Conservation (phyloP, 768 basidiomycete species). For the Coprinopsis sp. region DNA sequence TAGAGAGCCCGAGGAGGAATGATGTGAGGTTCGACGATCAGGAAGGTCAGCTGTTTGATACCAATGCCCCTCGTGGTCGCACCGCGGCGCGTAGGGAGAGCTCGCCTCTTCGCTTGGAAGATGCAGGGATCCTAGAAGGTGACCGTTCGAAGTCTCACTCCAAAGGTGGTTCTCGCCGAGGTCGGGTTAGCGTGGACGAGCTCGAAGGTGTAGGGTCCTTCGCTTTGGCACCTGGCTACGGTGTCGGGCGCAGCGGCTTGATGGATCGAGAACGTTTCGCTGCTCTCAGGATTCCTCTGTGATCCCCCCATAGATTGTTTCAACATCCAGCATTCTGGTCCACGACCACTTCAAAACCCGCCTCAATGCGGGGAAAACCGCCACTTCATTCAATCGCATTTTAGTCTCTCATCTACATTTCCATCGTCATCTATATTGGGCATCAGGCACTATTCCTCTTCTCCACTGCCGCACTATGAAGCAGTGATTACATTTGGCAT, state of each 20-base stretch:
- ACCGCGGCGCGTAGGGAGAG: conserved; percentile 50
- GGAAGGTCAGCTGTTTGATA: conserved; percentile 34
- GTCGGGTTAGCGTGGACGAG: conserved; percentile 52
- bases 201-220: conserved; percentile 39
- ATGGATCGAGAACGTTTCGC: conserved; percentile 33
- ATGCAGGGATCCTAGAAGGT: conserved; percentile 21
- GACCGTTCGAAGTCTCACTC: conserved; percentile 21
- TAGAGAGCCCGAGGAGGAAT: conserved; percentile 6
- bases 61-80: conserved; percentile 36
- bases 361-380: conserved; percentile 7
- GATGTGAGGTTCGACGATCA: neutral
- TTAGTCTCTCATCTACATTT: too few species aligned
- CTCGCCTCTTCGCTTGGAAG: conserved; percentile 46
- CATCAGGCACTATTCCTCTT: too few species aligned
- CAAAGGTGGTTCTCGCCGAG: conserved; percentile 37
- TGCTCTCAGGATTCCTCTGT: conserved; percentile 20
- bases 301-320: conserved; percentile 7
- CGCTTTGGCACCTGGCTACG: conserved; percentile 56
- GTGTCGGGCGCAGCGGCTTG: conserved; percentile 62
- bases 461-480: too few species aligned
- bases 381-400: too few species aligned
- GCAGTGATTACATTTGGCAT: too few species aligned
- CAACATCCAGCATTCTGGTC: neutral
- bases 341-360: conserved; percentile 8
- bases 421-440: too few species aligned